Percentiles rank a stretch among this genome's conserved stretches.
Evolutionary conservation across 345 rosid genomes (phyloP).

Genomic region (Lenwebbia sp.): DNA sequence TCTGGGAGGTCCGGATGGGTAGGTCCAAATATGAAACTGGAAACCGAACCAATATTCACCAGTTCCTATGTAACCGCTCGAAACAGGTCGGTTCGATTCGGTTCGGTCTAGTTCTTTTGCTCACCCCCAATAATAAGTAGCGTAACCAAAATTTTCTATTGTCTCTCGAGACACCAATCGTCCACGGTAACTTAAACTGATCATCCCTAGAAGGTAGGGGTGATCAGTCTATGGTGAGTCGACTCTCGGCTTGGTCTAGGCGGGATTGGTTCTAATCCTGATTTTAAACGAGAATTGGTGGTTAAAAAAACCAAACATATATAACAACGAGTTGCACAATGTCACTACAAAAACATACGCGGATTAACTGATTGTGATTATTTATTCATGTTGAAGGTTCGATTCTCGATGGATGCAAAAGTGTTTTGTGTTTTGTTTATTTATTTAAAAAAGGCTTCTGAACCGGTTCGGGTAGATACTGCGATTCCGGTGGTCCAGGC

Average conservation of each 20-base stretch:
- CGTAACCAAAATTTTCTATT: no score
- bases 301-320: neutral
- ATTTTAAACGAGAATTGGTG: neutral
- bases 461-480: neutral
- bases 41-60: no score
- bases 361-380: no score
- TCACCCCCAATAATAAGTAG: no score
- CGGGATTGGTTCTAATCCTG: rapidly evolving
- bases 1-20: no score
- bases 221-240: rapidly evolving
- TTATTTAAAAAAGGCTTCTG: neutral
- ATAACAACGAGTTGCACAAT: neutral
- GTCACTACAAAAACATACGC: rapidly evolving
- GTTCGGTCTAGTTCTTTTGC: no score
- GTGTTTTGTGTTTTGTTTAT: neutral
- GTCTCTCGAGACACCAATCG: rapidly evolving
- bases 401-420: neutral
- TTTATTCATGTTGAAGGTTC: neutral
- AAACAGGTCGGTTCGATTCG: no score
- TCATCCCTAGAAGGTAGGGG: neutral
- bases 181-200: neutral
- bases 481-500: rapidly evolving
- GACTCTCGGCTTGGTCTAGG: neutral
- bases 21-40: no score
- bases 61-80: no score